A percentile compares a stretch with the other conserved stretches of the same genome.
Conservation (phyloP, 768 basidiomycete genomes). For the Gloeostereum incarnatum region DNA sequence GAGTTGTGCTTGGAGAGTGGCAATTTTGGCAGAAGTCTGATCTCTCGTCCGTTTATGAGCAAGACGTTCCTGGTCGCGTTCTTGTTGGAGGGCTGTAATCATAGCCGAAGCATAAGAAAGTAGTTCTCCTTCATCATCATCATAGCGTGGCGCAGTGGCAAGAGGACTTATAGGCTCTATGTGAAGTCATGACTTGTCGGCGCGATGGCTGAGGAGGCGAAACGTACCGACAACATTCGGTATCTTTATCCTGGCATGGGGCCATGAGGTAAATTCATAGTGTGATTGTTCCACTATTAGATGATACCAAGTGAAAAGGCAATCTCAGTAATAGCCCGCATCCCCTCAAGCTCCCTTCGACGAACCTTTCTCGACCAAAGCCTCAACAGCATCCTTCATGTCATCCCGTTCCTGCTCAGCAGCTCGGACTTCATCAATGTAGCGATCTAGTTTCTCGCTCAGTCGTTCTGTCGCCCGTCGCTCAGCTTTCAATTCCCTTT, state of each 20-base stretch:
- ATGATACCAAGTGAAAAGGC: background rate
- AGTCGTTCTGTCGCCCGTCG: constrained; percentile 22
- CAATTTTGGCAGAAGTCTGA: constrained; percentile 29
- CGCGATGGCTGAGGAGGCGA: background rate
- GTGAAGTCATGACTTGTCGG: constrained; percentile 4
- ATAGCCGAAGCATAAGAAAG: constrained; percentile 33
- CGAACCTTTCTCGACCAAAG: constrained; percentile 54
- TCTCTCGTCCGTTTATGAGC: constrained; percentile 30
- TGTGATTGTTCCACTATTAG: constrained; percentile 29
- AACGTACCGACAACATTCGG: constrained; percentile 32
- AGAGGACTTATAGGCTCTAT: constrained; percentile 9
- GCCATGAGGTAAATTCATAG: constrained; percentile 36
- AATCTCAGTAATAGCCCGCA: constrained; percentile 2
- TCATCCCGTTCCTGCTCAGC: constrained; percentile 43
- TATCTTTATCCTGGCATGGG: constrained; percentile 32
- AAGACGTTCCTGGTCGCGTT: constrained; percentile 34
- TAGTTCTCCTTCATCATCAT: constrained; percentile 20
- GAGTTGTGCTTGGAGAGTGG: constrained; percentile 40
- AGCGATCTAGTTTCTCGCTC: constrained; percentile 25
- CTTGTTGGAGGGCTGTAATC: constrained; percentile 29
- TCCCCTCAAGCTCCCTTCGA: constrained; percentile 5
- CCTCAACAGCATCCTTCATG: constrained; percentile 40
- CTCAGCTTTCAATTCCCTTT: constrained; percentile 26
- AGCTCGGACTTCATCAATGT: constrained; percentile 18
- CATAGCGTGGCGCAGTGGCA: constrained; percentile 3